Conservation (phyloP, 176 grass and related monocot genomes). For the Oryza punctata region DNA sequence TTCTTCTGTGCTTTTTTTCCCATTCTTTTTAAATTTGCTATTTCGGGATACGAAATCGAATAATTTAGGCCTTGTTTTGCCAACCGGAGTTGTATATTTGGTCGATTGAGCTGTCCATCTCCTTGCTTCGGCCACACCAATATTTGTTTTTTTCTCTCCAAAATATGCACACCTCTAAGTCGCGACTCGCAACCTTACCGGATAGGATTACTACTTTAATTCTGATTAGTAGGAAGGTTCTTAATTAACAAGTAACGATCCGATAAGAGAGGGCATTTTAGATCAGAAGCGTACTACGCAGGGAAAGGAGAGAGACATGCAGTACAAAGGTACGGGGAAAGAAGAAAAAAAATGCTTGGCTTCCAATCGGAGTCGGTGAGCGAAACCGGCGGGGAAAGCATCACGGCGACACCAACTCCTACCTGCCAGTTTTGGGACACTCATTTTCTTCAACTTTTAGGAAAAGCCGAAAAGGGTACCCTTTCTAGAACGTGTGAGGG, state of each 20-base stretch:
- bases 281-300: conserved; percentile 2
- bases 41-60: conserved; percentile 8
- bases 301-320: conserved; percentile 14
- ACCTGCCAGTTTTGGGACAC: conserved; percentile 48
- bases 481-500: conserved; percentile 48
- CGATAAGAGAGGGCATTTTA: conserved; percentile 10
- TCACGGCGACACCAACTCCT: conserved; percentile 49
- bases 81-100: conserved; percentile 8
- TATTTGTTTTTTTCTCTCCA: conserved; percentile 7
- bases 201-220: conserved; percentile 22
- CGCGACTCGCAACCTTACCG: not conserved
- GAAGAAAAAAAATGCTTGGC: conserved; percentile 12
- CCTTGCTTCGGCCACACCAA: not conserved
- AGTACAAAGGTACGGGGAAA: not conserved
- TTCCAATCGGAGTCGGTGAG: conserved; percentile 70
- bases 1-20: not conserved
- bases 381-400: conserved; percentile 53
- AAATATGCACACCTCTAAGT: conserved; percentile 6
- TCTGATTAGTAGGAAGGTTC: not conserved
- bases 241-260: conserved; percentile 25
- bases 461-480: conserved; percentile 7
- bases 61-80: conserved; percentile 29
- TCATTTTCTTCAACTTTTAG: conserved; percentile 34
- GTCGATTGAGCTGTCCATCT: conserved; percentile 31
- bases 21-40: conserved; percentile 18